Conservation (phyloP, 352 stramenopile genomes). For the Hyphochytrium catenoides region DNA sequence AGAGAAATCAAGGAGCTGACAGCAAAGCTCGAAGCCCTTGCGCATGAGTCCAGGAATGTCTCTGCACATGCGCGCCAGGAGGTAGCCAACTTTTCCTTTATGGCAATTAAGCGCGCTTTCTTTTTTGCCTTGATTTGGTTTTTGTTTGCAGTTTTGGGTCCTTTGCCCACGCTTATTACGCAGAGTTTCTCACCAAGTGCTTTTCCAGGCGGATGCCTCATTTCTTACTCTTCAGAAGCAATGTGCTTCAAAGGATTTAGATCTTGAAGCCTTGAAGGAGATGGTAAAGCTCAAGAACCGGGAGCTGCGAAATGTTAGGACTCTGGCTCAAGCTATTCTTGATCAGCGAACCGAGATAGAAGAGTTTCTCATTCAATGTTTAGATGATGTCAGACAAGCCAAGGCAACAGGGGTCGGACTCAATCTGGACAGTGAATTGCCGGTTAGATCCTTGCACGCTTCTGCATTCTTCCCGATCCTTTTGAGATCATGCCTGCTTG, state of each 20-base stretch:
- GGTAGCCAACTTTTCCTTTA: neutral
- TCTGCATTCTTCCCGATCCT: no score
- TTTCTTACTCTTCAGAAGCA: conserved; percentile 5
- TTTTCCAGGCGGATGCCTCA: conserved; percentile 7
- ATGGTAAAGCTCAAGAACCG: conserved; percentile 75
- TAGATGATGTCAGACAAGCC: conserved; percentile 61
- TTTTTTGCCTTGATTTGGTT: no score
- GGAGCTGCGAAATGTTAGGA: conserved; percentile 63
- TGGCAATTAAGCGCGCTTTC: no score
- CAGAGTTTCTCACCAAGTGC: conserved; percentile 16
- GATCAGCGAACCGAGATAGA: conserved; percentile 64
- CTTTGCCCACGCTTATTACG: conserved; percentile 36
- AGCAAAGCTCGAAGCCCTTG: conserved; percentile 32
- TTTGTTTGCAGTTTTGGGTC: no score
- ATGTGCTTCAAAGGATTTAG: conserved; percentile 30
- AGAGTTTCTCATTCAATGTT: conserved; percentile 74
- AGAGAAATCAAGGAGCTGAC: conserved; percentile 43
- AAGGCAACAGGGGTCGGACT: conserved; percentile 16
- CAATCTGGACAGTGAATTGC: conserved; percentile 9
- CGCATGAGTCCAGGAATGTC: conserved; percentile 37
- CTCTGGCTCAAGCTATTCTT: conserved; percentile 65
- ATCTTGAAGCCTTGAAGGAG: conserved; percentile 51
- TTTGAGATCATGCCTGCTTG: no score
- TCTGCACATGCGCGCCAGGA: no score
- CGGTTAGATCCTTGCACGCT: no score